Evolutionary conservation across 1,284 basidiomycete genomes (phyloP), one percentile per base, ranked within the genome.

Genomic region (Cystobasidium pallidum): DNA sequence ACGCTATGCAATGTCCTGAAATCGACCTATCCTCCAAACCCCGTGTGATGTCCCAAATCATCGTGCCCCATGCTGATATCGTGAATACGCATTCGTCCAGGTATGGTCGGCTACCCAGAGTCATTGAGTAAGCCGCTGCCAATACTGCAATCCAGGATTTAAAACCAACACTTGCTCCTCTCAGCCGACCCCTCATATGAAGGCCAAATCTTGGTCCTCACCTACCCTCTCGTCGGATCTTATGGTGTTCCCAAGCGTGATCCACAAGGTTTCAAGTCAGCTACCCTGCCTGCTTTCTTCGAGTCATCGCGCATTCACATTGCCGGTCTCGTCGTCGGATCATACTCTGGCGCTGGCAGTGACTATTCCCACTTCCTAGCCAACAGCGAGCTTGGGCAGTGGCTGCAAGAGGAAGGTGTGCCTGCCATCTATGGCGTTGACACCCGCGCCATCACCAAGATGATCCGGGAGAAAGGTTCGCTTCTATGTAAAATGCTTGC

Each of bases 71-170:
- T 17, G 11, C 54, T 28, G 59, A 28, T 49, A 36, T 2, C 19
- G 19, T 19, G 17, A 62, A 41, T 57, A 45, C 24, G 72, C 59
- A 39, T 58, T 57, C 32, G 55, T 70, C 19, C 80, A 96, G 94
- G 94, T 72, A 96, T 99, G 95, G 94, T 99, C 75, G 96, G 96
- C 57, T 99, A 99, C 82, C 94, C 94, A 73, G 96, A 99, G 81
- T 98, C 96, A 19, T 85, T 99, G 76, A 99, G 68, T 58, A 64
- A 54, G 67, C 57, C 21, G 45, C 26, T 30, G 13, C 21, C n/a
- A 3, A 32, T 47, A n/a, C 8, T 28, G n/a, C 36, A 55, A 19
- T 41, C 19, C 24, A 41, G 52, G 24, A 24, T 4, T 15, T 10
- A 43, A 28, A 10, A 21, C 45, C 30, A 32, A 49, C 45, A 36